Percentiles rank a stretch among this genome's conserved stretches.
These are phyloP conservation scores for Trypanosoma cruzi DNA, from an alignment of 208 protist genomes.

Conservation along the genomic window DNA sequence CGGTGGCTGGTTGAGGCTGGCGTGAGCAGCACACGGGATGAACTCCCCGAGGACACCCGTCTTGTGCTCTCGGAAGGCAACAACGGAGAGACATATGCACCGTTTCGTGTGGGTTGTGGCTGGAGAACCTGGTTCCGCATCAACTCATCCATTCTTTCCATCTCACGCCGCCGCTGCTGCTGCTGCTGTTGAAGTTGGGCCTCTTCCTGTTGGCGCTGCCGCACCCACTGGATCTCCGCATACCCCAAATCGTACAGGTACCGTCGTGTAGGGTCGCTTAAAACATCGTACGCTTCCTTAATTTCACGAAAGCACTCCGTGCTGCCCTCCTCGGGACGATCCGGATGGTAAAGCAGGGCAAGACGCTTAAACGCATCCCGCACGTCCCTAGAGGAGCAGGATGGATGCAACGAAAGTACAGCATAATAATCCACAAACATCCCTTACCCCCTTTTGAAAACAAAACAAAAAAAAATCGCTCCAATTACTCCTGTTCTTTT, in stretches of 20 bases:
- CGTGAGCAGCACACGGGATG: not conserved
- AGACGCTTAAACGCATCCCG: constrained; percentile 63
- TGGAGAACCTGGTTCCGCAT: not conserved
- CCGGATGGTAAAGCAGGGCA: constrained; percentile 79
- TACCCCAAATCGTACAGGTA: constrained; percentile 90
- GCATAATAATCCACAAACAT: constrained; percentile 92
- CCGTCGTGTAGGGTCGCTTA: constrained; percentile 82
- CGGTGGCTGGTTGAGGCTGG: constrained; percentile 8
- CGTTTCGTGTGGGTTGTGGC: not conserved
- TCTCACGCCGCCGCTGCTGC: constrained; percentile 16
- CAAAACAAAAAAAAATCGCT: not conserved
- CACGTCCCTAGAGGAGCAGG: constrained; percentile 68
- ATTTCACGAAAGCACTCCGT: constrained; percentile 53
- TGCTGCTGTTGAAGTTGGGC: not conserved
- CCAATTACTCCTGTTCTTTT: not conserved
- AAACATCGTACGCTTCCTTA: constrained; percentile 89
- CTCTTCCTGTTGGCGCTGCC: constrained; percentile 25
- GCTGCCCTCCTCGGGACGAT: constrained; percentile 26
- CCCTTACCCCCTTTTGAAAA: not conserved
- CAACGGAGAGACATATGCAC: not conserved
- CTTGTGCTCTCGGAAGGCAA: not conserved
- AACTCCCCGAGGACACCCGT: not conserved
- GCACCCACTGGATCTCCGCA: constrained; percentile 20
- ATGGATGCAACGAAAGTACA: constrained; percentile 52
- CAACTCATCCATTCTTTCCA: not conserved